Conservation (phyloP, 2,329 filamentous ascomycete species). For the Colletotrichum endophyticum region DNA sequence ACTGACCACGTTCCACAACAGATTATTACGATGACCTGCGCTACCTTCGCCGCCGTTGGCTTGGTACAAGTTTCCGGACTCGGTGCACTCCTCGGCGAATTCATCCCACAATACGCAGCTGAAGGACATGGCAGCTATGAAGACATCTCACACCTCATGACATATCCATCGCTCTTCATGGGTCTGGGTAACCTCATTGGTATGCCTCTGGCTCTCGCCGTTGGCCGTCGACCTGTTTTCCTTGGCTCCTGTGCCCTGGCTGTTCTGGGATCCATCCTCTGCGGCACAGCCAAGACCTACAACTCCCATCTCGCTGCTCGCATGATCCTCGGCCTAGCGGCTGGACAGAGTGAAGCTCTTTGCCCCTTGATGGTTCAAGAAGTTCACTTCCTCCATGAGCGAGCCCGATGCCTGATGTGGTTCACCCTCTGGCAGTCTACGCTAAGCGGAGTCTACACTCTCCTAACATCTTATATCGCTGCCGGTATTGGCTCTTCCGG, state of each 20-base stretch:
- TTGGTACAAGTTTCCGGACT: slow-evolving; percentile 5
- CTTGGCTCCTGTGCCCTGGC: slow-evolving; percentile 32
- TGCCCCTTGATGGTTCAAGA: slow-evolving; percentile 45
- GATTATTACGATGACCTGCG: not conserved
- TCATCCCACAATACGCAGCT: slow-evolving; percentile 1
- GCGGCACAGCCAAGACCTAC: slow-evolving; percentile 29
- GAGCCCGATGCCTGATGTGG: slow-evolving; percentile 42
- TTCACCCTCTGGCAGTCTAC: slow-evolving; percentile 45
- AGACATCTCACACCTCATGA: slow-evolving; percentile 6
- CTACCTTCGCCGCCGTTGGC: not conserved
- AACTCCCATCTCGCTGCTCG: slow-evolving; percentile 41
- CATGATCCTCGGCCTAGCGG: slow-evolving; percentile 41
- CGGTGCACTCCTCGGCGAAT: slow-evolving; percentile 2
- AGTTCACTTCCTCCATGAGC: slow-evolving; percentile 49
- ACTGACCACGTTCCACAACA: not conserved
- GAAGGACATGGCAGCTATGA: slow-evolving; percentile 4
- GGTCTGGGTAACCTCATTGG: slow-evolving; percentile 33
- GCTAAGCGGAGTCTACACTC: slow-evolving; percentile 37
- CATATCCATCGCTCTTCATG: slow-evolving; percentile 24
- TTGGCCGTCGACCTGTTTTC: slow-evolving; percentile 37
- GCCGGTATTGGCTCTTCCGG: slow-evolving; percentile 41
- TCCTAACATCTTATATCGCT: slow-evolving; percentile 47
- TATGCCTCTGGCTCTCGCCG: slow-evolving; percentile 38
- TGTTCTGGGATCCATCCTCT: slow-evolving; percentile 31
- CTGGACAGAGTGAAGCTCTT: slow-evolving; percentile 46